A percentile compares a stretch with the other conserved stretches of the same genome.
Evolutionary conservation across 768 basidiomycete genomes (phyloP).

Genomic region (Royoungia palumana): DNA sequence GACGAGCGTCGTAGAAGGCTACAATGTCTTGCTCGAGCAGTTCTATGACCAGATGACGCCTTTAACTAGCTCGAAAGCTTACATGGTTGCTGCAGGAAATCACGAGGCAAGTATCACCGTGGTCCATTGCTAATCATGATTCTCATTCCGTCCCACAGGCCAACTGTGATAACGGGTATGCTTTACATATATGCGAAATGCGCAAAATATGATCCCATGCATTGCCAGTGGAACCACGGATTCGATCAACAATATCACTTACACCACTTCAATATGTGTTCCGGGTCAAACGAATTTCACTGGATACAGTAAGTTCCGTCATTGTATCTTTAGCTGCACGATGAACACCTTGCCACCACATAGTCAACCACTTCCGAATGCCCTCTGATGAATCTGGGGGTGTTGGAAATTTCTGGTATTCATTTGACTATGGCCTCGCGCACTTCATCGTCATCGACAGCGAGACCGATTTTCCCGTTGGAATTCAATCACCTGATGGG

Average conservation of each 20-base stretch:
- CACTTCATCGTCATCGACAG: slow-evolving; percentile 24
- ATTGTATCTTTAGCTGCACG: neutral
- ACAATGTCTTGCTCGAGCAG: slow-evolving; percentile 24
- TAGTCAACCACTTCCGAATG: slow-evolving; percentile 30
- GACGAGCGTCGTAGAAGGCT: slow-evolving; percentile 23
- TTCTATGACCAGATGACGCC: slow-evolving; percentile 27
- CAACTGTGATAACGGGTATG: slow-evolving; percentile 30
- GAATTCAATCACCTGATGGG: slow-evolving; percentile 24
- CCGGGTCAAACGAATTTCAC: slow-evolving; percentile 28
- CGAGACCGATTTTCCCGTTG: slow-evolving; percentile 26
- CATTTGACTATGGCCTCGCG: slow-evolving; percentile 23
- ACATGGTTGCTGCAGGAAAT: slow-evolving; percentile 28
- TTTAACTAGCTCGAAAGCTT: slow-evolving; percentile 22
- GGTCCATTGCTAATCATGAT: neutral
- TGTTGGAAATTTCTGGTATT: slow-evolving; percentile 31
- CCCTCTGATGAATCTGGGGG: slow-evolving; percentile 26
- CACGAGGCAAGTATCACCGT: slow-evolving; percentile 17
- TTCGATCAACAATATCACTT: slow-evolving; percentile 21
- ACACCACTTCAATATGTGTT: slow-evolving; percentile 25
- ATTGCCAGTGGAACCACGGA: slow-evolving; percentile 23
- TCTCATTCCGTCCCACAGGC: slow-evolving; percentile 11
- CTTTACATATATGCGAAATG: neutral
- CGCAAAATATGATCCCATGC: neutral
- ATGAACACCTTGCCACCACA: neutral
- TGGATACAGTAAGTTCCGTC: slow-evolving; percentile 22